phyloP scores from a whole-genome alignment of 306 rosid genomes.

The Psophocarpus tetragonolobus region DNA sequence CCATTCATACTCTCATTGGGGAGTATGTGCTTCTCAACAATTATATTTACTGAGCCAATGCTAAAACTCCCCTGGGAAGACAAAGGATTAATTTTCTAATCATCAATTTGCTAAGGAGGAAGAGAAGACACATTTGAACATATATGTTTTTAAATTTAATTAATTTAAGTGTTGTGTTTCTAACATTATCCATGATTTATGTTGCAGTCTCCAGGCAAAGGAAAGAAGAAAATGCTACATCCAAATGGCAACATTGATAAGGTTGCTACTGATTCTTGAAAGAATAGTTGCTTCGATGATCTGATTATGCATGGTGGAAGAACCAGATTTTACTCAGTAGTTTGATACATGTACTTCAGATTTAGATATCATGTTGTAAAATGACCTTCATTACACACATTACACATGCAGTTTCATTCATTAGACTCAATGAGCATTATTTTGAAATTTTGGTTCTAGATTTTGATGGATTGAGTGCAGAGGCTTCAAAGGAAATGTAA shows the following conservation, averaged over 20 bases:
- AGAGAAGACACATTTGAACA: not conserved
- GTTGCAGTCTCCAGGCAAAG: constrained; percentile 50
- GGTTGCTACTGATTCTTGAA: constrained; percentile 26
- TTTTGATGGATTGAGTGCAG: not conserved
- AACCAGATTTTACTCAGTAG: not conserved
- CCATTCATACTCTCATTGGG: not conserved
- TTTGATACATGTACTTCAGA: not conserved
- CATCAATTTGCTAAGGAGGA: not conserved
- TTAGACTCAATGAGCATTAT: constrained; percentile 13
- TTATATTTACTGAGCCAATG: not conserved
- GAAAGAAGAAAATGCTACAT: constrained; percentile 45
- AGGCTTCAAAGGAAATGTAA: not conserved
- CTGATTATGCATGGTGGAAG: constrained; percentile 17
- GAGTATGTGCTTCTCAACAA: not conserved
- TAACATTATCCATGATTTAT: constrained; percentile 26
- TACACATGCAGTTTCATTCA: not conserved
- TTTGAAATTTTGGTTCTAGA: constrained; percentile 19
- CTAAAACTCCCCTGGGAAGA: not conserved
- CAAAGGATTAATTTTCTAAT: constrained; percentile 11
- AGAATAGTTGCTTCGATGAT: not conserved
- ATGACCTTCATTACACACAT: not conserved
- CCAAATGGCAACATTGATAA: constrained; percentile 24
- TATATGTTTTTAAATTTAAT: not conserved
- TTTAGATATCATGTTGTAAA: not conserved
- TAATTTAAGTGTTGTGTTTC: constrained; percentile 3